Evolutionary conservation across 495 filamentous ascomycete genomes (phyloP).

Genomic region (Aeminium ludgeri): DNA sequence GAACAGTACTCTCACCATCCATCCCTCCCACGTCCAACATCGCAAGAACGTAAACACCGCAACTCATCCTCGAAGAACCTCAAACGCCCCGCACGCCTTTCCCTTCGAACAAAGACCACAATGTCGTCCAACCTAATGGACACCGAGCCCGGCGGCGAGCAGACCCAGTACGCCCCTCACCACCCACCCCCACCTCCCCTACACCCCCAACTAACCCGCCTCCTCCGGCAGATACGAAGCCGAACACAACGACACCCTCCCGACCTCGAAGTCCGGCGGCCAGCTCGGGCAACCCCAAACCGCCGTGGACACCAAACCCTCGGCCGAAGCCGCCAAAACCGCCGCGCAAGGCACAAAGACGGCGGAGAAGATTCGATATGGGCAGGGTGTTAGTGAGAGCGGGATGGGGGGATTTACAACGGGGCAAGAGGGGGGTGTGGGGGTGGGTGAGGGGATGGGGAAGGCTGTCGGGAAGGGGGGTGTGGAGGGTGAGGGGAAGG

Average conservation of each 20-base stretch:
- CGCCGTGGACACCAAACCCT: slow-evolving; percentile 7
- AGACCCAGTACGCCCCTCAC: slow-evolving; percentile 34
- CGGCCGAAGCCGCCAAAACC: slow-evolving; percentile 16
- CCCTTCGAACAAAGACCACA: slow-evolving; percentile 3
- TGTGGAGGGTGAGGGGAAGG: slow-evolving; percentile 24
- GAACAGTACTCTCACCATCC: background rate
- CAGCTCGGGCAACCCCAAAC: slow-evolving; percentile 33
- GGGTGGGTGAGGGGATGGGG: slow-evolving; percentile 8
- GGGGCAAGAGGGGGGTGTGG: slow-evolving; percentile 11
- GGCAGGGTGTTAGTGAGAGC: slow-evolving; percentile 38
- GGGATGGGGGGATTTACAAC: slow-evolving; percentile 28
- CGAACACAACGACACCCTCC: slow-evolving; percentile 31
- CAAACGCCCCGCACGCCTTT: no score
- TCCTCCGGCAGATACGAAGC: slow-evolving; percentile 41
- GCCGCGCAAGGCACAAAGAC: slow-evolving; percentile 25
- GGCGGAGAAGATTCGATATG: slow-evolving; percentile 35
- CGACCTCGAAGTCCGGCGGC: slow-evolving; percentile 38
- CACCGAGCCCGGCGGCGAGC: slow-evolving; percentile 45
- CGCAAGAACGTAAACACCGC: no score
- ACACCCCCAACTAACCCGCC: slow-evolving; percentile 2
- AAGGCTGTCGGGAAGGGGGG: slow-evolving; percentile 1
- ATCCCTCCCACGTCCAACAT: background rate
- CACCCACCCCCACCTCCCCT: background rate
- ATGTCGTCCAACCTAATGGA: slow-evolving; percentile 36
- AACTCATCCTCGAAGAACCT: no score